These are phyloP conservation scores for Zopfia rhizophila DNA, from an alignment of 2,329 filamentous ascomycete species.

Conservation along the genomic window DNA sequence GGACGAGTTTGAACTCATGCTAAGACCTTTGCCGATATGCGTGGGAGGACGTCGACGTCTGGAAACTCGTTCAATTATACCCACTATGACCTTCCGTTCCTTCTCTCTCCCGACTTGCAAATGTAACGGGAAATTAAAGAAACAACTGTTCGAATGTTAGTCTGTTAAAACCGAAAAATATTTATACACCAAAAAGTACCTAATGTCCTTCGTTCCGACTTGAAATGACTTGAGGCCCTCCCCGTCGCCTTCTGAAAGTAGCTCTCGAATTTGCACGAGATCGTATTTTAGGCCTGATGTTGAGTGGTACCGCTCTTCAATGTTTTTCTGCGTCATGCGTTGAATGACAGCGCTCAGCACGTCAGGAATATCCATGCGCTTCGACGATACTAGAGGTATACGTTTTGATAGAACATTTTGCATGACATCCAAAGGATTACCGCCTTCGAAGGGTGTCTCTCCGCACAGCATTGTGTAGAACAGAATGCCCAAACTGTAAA, in stretches of 20 bases:
- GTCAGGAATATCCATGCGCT: conserved; percentile 85
- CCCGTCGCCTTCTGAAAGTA: conserved; percentile 79
- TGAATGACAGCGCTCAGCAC: conserved; percentile 84
- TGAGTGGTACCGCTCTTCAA: conserved; percentile 89
- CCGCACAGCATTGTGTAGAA: conserved; percentile 82
- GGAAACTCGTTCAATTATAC: conserved; percentile 78
- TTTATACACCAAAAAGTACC: no score
- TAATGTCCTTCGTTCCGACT: conserved; percentile 86
- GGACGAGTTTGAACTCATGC: conserved; percentile 65
- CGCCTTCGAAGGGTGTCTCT: conserved; percentile 80
- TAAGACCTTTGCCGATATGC: conserved; percentile 52
- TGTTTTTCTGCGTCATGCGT: conserved; percentile 90
- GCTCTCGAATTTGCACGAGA: conserved; percentile 75
- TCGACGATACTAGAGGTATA: conserved; percentile 78
- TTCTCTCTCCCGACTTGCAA: conserved; percentile 84
- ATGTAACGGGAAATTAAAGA: conserved; percentile 83
- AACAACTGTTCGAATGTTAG: no score
- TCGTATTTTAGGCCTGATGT: conserved; percentile 87
- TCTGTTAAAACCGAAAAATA: no score
- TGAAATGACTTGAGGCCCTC: conserved; percentile 76
- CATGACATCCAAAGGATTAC: conserved; percentile 86
- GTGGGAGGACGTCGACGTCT: conserved; percentile 64
- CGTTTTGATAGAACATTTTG: conserved; percentile 85
- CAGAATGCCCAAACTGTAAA: conserved; percentile 88
- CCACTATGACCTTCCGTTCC: conserved; percentile 75